A percentile compares a stretch with the other conserved stretches of the same genome.
phyloP scores from a whole-genome alignment of 2,329 filamentous ascomycete species.

The Penicillium thymicola region DNA sequence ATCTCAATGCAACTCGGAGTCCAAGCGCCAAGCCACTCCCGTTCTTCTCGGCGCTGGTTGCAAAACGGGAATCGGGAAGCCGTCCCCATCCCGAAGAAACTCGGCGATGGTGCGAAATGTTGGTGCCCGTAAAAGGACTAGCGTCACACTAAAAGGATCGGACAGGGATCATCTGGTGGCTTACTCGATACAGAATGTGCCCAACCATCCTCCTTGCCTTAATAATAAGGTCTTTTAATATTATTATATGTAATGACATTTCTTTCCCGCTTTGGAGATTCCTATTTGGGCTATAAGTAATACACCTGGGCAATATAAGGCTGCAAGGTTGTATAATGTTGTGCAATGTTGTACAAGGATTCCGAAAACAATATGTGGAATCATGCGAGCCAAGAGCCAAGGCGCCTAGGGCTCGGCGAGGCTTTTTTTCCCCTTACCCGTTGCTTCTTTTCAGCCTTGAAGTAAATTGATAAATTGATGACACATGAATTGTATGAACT shows the following conservation, averaged over 20 bases:
- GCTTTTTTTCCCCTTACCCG: neutral
- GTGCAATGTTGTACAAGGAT: neutral
- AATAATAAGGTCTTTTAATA: neutral
- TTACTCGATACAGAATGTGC: conserved; percentile 3
- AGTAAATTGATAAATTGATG: neutral
- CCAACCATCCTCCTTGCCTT: conserved; percentile 1
- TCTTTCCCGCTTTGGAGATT: neutral
- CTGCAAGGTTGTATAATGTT: neutral
- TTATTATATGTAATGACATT: neutral
- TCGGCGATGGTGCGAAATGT: neutral
- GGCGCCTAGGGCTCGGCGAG: neutral
- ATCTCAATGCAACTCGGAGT: conserved; percentile 2
- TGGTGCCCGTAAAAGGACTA: neutral
- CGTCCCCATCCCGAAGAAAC: conserved; percentile 2
- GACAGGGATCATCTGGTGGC: neutral
- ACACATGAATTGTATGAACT: neutral
- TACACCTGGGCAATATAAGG: neutral
- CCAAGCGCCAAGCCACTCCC: conserved; percentile 2
- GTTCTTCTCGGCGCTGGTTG: conserved; percentile 1
- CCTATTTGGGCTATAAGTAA: neutral
- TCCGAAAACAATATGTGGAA: neutral
- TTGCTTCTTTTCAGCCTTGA: conserved; percentile 2
- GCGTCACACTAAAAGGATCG: neutral
- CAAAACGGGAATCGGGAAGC: conserved; percentile 6
- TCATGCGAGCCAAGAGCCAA: conserved; percentile 4